Base-by-base conservation (phyloP, 225 moss, liverwort and hornwort species). In the Polytrichum formosum region DNA sequence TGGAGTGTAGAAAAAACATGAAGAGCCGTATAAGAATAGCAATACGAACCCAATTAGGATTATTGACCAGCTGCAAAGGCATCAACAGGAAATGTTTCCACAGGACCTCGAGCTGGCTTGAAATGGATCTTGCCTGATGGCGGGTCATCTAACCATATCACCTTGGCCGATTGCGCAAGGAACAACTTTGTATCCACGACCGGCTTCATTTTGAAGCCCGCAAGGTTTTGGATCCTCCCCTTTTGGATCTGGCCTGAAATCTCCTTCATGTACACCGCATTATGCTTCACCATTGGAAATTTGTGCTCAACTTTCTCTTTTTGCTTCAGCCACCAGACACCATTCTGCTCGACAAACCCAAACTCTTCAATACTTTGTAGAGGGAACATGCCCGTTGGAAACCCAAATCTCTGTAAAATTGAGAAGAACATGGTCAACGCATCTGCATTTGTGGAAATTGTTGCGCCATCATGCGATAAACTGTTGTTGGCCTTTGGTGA, bases 291-390 rank as follows among this genome's bases (percentile, higher is more conserved):
- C 67, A 46, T 7, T 18, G 76, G 61, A 28, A 81, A 84, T 6
- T 60, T 20, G 25, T 81, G 78, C 63, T 84, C 78, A 25, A 70
- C 26, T 28, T 64, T 59, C 30, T 3, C 3, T 0, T 37, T 18
- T 46, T 78, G 76, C 55, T 75, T 81, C 26, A 84, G 28, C 84
- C 81, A 84, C 67, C 78, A 84, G 4, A 75, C 59, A 63, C 81
- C 67, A 10, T 78, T 78, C 27, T 71, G 76, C 17, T 81, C 70
- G 1, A 78, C 81, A 26, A 81, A 84, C 28, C 84, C 84, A 70
- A 76, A 81, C 28, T 84, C 73, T 1, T 71, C 55, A 0, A 81
- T 0, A 28, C 5, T 26, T 0, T 67, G 73, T 6, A 84, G 4
- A 0, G 81, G 61, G 62, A 84, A 84, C 70, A 84, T 31, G 23